Evolutionary conservation across 352 stramenopile genomes (phyloP).

Genomic region (Phytophthora citrophthora): DNA sequence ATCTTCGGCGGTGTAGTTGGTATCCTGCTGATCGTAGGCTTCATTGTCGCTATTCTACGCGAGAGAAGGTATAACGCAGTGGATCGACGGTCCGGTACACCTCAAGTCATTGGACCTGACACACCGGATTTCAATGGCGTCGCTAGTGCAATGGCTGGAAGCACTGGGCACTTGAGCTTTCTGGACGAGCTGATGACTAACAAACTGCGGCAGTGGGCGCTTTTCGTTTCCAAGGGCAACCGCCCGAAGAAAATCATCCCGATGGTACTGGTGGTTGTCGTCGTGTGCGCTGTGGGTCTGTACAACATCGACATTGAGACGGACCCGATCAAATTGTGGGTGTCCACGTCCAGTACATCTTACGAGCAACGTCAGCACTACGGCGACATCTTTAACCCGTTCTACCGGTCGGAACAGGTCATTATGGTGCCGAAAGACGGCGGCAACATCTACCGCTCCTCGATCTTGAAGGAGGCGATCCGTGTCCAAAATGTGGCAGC

Average conservation of each 20-base stretch:
- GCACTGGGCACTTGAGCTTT: constrained; percentile 33
- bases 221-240: constrained; percentile 44
- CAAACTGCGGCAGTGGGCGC: constrained; percentile 47
- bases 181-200: constrained; percentile 51
- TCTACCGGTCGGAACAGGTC: constrained; percentile 70
- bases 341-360: constrained; percentile 56
- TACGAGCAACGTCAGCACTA: constrained; percentile 64
- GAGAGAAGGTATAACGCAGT: constrained; percentile 29
- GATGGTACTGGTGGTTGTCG: constrained; percentile 41
- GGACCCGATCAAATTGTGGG: constrained; percentile 70
- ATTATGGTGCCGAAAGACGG: constrained; percentile 70
- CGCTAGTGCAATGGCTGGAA: constrained; percentile 25
- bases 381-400: constrained; percentile 67
- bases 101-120: constrained; percentile 27
- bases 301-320: constrained; percentile 60
- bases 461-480: constrained; percentile 58
- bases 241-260: constrained; percentile 50
- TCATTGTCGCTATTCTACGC: constrained; percentile 40
- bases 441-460: constrained; percentile 53
- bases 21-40: constrained; percentile 43
- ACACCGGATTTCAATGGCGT: constrained; percentile 27
- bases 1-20: constrained; percentile 44
- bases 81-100: constrained; percentile 16
- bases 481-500: constrained; percentile 54
- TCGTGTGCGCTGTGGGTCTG: constrained; percentile 45